These are phyloP conservation scores for Neolentinus lepideus DNA, from an alignment of 1,284 basidiomycete species.

Conservation along the genomic window DNA sequence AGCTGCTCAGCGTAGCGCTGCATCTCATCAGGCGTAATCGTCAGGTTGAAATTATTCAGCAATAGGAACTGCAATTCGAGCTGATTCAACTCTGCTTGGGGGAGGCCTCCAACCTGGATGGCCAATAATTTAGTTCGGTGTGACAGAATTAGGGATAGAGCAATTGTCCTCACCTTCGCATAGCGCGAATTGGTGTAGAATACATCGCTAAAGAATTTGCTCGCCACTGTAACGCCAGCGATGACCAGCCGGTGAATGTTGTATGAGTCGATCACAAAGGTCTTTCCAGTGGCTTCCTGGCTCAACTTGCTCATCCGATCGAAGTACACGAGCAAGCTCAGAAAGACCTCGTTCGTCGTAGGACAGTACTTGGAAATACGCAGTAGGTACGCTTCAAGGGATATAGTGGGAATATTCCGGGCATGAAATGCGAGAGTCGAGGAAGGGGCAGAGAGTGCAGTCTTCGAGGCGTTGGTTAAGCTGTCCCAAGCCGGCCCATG, in stretches of 20 bases:
- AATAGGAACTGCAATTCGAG: conserved; percentile 96
- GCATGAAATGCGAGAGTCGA: conserved; percentile 93
- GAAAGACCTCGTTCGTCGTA: conserved; percentile 96
- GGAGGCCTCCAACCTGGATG: conserved; percentile 84
- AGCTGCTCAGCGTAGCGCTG: conserved; percentile 92
- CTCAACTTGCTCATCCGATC: conserved; percentile 81
- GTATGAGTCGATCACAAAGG: conserved; percentile 94
- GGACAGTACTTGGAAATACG: conserved; percentile 98
- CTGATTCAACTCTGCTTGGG: conserved; percentile 91
- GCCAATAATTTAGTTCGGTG: not conserved
- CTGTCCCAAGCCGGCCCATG: conserved; percentile 48
- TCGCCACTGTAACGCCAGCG: conserved; percentile 95
- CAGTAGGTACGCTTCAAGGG: conserved; percentile 90
- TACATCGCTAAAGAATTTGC: conserved; percentile 98
- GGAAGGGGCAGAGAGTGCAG: conserved; percentile 71
- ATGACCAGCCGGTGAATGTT: conserved; percentile 97
- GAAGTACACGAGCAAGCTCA: conserved; percentile 93
- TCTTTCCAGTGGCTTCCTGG: conserved; percentile 56
- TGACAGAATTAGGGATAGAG: not conserved
- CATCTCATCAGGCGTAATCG: conserved; percentile 88
- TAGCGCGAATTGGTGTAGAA: conserved; percentile 99
- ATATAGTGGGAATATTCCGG: conserved; percentile 90
- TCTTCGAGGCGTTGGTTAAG: conserved; percentile 74
- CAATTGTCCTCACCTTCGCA: conserved; percentile 72
- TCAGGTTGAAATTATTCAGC: conserved; percentile 90